Conservation (phyloP, 768 basidiomycete species). For the Coprinopsis cinerea region DNA sequence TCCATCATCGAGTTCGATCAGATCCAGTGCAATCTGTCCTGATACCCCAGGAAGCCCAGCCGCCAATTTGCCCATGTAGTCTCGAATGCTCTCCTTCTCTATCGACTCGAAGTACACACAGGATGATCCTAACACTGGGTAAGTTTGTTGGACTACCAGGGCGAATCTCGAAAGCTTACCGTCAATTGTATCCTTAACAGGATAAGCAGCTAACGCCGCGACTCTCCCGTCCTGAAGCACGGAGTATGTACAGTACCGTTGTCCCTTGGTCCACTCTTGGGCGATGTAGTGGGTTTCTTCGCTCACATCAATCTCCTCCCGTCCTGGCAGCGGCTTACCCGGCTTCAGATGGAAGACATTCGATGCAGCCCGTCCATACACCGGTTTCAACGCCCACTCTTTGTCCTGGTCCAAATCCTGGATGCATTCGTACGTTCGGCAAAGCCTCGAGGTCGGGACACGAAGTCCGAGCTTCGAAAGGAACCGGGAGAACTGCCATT, state of each 20-base stretch:
- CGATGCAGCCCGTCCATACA: conserved; percentile 15
- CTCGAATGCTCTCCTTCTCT: conserved; percentile 11
- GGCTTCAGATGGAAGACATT: conserved; percentile 16
- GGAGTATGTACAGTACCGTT: conserved; percentile 16
- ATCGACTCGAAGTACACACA: conserved; percentile 18
- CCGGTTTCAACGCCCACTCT: conserved; percentile 18
- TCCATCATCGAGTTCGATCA: conserved; percentile 11
- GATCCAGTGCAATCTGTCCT: conserved; percentile 17
- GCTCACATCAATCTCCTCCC: conserved; percentile 10
- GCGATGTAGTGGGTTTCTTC: conserved; percentile 17
- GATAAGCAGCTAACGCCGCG: conserved; percentile 14
- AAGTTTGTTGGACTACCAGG: neutral
- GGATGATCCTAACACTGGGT: conserved; percentile 12
- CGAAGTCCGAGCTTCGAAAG: conserved; percentile 9
- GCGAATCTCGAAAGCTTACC: conserved; percentile 5
- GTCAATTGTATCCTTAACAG: conserved; percentile 19
- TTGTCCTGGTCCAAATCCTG: conserved; percentile 7
- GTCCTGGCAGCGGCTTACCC: conserved; percentile 10
- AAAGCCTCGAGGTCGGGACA: conserved; percentile 11
- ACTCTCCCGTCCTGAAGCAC: conserved; percentile 15
- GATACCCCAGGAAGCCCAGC: conserved; percentile 10
- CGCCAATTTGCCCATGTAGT: conserved; percentile 12
- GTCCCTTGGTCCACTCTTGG: conserved; percentile 16
- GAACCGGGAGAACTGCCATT: conserved; percentile 18
- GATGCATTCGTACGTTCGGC: conserved; percentile 13